These are phyloP conservation scores for Coelastrella sp. DNA, from an alignment of 139 green algal genomes.

Conservation along the genomic window DNA sequence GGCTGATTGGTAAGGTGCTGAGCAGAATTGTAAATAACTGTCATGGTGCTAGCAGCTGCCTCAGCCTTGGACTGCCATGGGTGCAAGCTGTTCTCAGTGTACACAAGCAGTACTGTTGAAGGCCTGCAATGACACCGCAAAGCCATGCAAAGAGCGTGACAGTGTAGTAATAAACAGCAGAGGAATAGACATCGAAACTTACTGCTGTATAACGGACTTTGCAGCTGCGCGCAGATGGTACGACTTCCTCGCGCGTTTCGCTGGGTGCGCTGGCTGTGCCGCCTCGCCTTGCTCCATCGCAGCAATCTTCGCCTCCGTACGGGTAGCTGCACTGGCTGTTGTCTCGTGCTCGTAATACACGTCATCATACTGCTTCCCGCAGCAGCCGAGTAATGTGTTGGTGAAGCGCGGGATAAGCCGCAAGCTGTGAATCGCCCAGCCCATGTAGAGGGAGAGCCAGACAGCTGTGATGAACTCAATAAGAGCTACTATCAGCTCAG, in stretches of 20 bases:
- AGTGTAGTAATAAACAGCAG: neutral
- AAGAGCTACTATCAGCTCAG: constrained; percentile 47
- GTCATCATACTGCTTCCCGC: constrained; percentile 36
- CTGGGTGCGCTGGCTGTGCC: neutral
- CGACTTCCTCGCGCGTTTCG: neutral
- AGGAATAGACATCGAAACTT: neutral
- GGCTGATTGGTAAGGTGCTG: too few relatives aligned
- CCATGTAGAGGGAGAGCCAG: constrained; percentile 46
- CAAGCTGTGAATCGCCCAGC: constrained; percentile 40
- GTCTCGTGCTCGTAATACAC: constrained; percentile 34
- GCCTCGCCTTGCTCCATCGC: neutral
- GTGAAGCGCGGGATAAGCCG: constrained; percentile 40
- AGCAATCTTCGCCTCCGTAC: neutral
- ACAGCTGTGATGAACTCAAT: constrained; percentile 46
- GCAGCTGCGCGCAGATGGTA: constrained; percentile 37
- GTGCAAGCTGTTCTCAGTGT: too few relatives aligned
- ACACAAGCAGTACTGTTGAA: too few relatives aligned
- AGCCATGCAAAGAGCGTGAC: neutral
- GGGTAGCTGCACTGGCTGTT: neutral
- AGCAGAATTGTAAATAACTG: too few relatives aligned
- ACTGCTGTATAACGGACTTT: constrained; percentile 42
- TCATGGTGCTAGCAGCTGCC: too few relatives aligned
- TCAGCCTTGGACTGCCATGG: too few relatives aligned
- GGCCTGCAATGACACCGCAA: too few relatives aligned
- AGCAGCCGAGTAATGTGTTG: constrained; percentile 46